Base-by-base conservation (phyloP, 345 rosid genomes). In the Bruguiera gymnorhiza region DNA sequence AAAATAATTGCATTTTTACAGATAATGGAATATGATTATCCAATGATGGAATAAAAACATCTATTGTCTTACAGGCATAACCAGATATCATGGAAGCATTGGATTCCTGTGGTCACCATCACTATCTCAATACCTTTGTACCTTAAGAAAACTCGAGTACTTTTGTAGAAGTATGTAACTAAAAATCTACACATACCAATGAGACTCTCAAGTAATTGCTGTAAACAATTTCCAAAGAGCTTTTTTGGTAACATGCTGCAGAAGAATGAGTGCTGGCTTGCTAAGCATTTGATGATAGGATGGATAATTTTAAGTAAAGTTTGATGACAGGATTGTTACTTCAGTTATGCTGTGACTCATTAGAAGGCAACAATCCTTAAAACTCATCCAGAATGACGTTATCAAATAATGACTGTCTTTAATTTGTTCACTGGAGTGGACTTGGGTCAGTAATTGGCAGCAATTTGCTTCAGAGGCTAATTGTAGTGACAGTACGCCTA, bases 41-140 rank as follows among this genome's bases (percentile, higher is more conserved):
- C 29, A 51, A 1, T 52, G 31, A 10, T n/a, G 23, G 3, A 15
- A 34, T 24, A n/a, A 60, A 24, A 3, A 24, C n/a, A 10, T 27
- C 11, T 69, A 5, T 63, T 63, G 32, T 6, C 3, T 65, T n/a
- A 2, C 65, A 72, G 75, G 75, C 63, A 13, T 72, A 32, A 66
- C 27, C 59, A 5, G 24, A 55, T 55, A 55, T 11, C 15, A 6
- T 55, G 27, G 59, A 23, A 55, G 59, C 27, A 55, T 55, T 1
- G 59, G 27, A 55, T 55, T 26, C 30, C 20, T 55, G 37, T 39
- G 2, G 30, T 61, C 10, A 27, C 39, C 13, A 34, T 8, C 53
- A 43, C 26, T 18, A 21, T 63, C n/a, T n/a, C 37, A 8, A 24
- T 6, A 6, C 46, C 9, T 20, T 9, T n/a, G 59, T n/a, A 32